phyloP scores from a whole-genome alignment of 371 early-diverging fungal genomes.

The Syncephalis plumigaleata region DNA sequence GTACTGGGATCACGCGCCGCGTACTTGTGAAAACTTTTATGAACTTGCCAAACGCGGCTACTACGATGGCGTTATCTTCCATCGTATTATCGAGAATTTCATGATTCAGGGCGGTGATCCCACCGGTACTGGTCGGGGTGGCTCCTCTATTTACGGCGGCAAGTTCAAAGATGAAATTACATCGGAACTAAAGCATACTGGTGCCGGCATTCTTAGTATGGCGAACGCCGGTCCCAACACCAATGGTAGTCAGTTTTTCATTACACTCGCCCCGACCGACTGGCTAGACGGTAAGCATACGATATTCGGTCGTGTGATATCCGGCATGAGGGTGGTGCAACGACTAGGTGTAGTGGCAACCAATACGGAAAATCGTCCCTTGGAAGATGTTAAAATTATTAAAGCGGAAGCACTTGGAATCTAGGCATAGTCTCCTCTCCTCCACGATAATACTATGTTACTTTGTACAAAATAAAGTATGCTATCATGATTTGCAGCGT shows the following conservation, averaged over 20 bases:
- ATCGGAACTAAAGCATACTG: conserved; percentile 51
- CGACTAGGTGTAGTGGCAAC: conserved; percentile 51
- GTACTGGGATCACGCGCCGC: conserved; percentile 56
- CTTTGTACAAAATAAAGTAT: too few species aligned
- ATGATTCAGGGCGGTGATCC: conserved; percentile 69
- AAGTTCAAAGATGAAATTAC: conserved; percentile 66
- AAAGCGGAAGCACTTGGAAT: conserved; percentile 13
- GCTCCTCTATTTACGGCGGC: conserved; percentile 47
- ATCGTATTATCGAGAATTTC: conserved; percentile 63
- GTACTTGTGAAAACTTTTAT: conserved; percentile 59
- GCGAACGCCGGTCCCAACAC: conserved; percentile 75
- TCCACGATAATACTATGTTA: too few species aligned
- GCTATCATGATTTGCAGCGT: too few species aligned
- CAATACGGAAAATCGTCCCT: conserved; percentile 26
- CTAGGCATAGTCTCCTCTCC: too few species aligned
- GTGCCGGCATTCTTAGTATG: conserved; percentile 66
- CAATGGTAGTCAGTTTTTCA: conserved; percentile 67
- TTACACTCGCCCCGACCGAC: conserved; percentile 42
- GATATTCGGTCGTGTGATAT: conserved; percentile 48
- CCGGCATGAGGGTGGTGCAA: conserved; percentile 48
- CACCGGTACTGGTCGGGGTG: conserved; percentile 38
- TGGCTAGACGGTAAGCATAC: conserved; percentile 61
- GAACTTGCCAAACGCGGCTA: conserved; percentile 46
- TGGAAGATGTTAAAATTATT: conserved; percentile 19
- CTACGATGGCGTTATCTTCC: conserved; percentile 51